Percentiles rank a stretch among this genome's conserved stretches.
These are phyloP conservation scores for Calonectria pteridis DNA, from an alignment of 2,329 filamentous ascomycete genomes.

Conservation along the genomic window DNA sequence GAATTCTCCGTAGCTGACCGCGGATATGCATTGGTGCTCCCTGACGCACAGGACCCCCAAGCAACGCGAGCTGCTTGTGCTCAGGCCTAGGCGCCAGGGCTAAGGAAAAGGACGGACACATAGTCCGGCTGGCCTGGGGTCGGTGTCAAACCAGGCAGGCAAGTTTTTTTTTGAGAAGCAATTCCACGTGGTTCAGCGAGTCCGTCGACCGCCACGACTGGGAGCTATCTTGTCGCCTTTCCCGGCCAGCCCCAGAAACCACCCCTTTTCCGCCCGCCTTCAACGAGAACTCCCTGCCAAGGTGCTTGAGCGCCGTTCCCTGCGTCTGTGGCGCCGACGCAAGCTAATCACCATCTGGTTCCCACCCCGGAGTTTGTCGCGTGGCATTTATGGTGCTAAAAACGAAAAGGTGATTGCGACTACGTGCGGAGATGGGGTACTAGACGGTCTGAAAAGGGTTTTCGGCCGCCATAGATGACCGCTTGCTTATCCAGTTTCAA, in stretches of 20 bases:
- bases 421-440: not conserved
- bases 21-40: not conserved
- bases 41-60: slow-evolving; percentile 1
- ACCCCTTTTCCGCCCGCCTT: not conserved
- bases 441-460: not conserved
- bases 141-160: not conserved
- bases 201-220: slow-evolving; percentile 10
- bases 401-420: not conserved
- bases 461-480: not conserved
- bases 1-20: not conserved
- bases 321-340: slow-evolving; percentile 11
- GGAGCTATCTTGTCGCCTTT: not conserved
- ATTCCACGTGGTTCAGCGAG: slow-evolving; percentile 26
- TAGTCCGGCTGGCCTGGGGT: not conserved
- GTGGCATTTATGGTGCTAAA: slow-evolving; percentile 21
- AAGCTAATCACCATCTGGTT: not conserved
- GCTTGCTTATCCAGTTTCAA: slow-evolving; percentile 18
- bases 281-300: not conserved
- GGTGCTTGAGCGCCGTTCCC: not conserved
- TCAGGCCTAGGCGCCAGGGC: not conserved
- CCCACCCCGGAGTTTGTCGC: slow-evolving; percentile 22
- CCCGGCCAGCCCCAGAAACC: not conserved
- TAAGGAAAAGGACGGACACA: not conserved
- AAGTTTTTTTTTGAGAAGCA: slow-evolving; percentile 3
- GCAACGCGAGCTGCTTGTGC: not conserved